Evolutionary conservation across 2,329 filamentous ascomycete genomes (phyloP), one percentile per base, ranked within the genome.

Genomic region (Fonsecaea erecta): DNA sequence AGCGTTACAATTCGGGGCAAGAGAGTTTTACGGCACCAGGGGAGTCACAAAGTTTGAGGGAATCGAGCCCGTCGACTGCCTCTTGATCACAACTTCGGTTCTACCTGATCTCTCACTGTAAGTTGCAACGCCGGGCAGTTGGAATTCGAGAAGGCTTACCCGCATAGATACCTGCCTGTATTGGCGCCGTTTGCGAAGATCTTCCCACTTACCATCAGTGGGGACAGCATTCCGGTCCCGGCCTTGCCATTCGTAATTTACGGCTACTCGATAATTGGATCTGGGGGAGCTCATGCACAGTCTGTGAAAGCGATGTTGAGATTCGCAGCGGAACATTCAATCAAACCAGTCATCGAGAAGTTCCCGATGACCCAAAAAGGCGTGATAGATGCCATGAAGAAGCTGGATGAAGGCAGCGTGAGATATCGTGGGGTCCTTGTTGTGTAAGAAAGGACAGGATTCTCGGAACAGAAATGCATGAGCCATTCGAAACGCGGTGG

Each of bases 331-430:
- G 77, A 81, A 21, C 86, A 91, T 71, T 80, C 81, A 2, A 82
- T 92, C 69, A 84, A 85, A 76, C 89, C 88, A 58, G 80, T 90
- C 74, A 77, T 89, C 32, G 85, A 91, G 80, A 86, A 81, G 72
- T 91, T 86, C 72, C 82, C 86, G 0, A 79, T 92, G 64, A 81
- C 77, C 1, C 64, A 79, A 76, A 69, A 85, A 64, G 71, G 83
- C 35, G 77, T 85, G 72, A 73, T 79, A 69, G 73, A 84, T 68
- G 76, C 81, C 52, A 73, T 85, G 72, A 74, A 83, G 72, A 78
- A 80, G 72, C 67, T 85, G 70, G 73, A 82, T 57, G 74, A 76
- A 0, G 82, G 82, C 3, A 79, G 81, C 52, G 82, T 83, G 71
- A 79, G 75, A 70, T 86, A 81, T 76, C 32, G 59, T 16, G 59